Evolutionary conservation across 257 asterid genomes (phyloP).

Genomic region (Lycium ferocissimum): DNA sequence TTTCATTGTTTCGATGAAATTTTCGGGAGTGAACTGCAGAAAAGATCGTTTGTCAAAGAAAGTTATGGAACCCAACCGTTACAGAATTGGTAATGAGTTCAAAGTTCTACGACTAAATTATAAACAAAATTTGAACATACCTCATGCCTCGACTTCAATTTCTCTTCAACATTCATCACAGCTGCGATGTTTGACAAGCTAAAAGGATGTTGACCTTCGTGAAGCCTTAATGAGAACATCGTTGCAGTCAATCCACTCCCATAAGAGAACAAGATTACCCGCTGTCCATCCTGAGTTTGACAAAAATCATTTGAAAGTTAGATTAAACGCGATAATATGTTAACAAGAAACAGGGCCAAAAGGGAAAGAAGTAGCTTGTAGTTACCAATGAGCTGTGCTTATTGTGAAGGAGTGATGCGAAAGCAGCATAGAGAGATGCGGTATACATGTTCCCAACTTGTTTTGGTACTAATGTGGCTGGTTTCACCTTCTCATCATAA

Average conservation of each 20-base stretch:
- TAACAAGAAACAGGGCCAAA: not conserved
- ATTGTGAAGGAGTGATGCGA: constrained; percentile 88
- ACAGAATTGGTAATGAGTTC: not conserved
- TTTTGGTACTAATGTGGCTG: constrained; percentile 87
- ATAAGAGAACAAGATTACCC: constrained; percentile 89
- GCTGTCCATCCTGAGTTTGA: constrained; percentile 70
- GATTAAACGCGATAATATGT: not conserved
- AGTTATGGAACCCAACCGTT: not conserved
- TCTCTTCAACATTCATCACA: constrained; percentile 72
- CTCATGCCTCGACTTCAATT: constrained; percentile 90
- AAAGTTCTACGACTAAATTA: not conserved
- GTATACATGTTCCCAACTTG: constrained; percentile 99
- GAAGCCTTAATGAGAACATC: constrained; percentile 84
- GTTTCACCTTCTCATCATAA: constrained; percentile 84
- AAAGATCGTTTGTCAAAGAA: not conserved
- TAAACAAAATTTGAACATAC: constrained; percentile 44
- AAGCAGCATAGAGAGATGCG: constrained; percentile 97
- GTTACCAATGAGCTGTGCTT: constrained; percentile 76
- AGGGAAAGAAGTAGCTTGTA: constrained; percentile 23
- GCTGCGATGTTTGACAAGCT: constrained; percentile 82
- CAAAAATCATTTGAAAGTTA: not conserved
- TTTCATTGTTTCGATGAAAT: constrained; percentile 82
- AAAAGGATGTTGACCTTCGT: constrained; percentile 80
- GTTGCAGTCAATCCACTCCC: constrained; percentile 94
- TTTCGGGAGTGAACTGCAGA: constrained; percentile 79